Evolutionary conservation across 495 filamentous ascomycete genomes (phyloP).

Genomic region (Aspergillus steynii): DNA sequence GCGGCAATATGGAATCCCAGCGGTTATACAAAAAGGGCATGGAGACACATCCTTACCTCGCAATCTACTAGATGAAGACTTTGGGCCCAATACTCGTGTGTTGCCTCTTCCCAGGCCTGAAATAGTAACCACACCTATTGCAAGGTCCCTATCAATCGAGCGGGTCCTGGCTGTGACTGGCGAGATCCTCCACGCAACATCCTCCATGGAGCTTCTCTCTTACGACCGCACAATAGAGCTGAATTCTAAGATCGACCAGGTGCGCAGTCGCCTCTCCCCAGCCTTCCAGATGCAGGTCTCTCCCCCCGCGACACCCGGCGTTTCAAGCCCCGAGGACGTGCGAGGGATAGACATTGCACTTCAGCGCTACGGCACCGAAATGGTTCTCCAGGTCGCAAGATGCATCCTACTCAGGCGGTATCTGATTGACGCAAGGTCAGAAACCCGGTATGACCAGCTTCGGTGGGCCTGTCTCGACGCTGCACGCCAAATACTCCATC

Average conservation of each 20-base stretch:
- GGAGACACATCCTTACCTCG: background rate
- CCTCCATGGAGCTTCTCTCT: background rate
- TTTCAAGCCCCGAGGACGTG: too few relatives aligned
- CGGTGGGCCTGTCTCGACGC: background rate
- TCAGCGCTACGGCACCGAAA: too few relatives aligned
- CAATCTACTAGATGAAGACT: conserved; percentile 3
- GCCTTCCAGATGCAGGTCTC: too few relatives aligned
- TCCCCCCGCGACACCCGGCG: too few relatives aligned
- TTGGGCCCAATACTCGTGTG: background rate
- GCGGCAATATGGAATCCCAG: background rate
- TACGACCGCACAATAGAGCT: background rate
- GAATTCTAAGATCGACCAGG: background rate
- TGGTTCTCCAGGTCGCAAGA: too few relatives aligned
- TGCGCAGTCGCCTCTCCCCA: background rate
- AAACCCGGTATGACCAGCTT: too few relatives aligned
- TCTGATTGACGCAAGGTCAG: too few relatives aligned
- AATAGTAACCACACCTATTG: background rate
- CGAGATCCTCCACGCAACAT: background rate
- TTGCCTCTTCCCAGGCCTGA: background rate
- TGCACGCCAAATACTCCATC: background rate
- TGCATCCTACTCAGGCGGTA: too few relatives aligned
- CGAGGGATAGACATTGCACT: too few relatives aligned
- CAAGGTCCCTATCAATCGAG: background rate
- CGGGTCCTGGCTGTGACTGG: background rate
- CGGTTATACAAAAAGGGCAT: background rate